Conservation (phyloP, 345 rosid genomes). For the Syzygium aqueum region DNA sequence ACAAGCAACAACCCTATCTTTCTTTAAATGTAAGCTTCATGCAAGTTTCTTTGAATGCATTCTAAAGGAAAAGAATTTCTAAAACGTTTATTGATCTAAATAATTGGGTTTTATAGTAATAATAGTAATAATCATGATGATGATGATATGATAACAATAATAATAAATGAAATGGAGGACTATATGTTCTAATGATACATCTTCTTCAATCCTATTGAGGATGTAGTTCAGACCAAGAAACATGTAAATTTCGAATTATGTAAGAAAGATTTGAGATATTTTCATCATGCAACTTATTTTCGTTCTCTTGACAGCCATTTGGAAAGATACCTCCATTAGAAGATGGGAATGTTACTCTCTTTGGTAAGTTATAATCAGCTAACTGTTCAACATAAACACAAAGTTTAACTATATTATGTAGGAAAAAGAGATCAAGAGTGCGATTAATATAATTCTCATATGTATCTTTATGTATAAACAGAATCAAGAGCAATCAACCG, state of each 20-base stretch:
- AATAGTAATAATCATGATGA: not conserved
- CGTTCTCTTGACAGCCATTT: constrained; percentile 24
- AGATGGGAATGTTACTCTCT: constrained; percentile 25
- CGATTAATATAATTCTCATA: too few relatives aligned
- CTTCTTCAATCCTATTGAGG: too few relatives aligned
- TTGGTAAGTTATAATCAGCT: constrained; percentile 15
- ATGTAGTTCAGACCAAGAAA: too few relatives aligned
- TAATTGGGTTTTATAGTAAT: not conserved
- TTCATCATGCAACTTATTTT: not conserved
- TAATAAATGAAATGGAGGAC: too few relatives aligned
- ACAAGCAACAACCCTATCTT: constrained; percentile 15
- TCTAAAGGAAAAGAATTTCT: not conserved
- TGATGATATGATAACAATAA: too few relatives aligned
- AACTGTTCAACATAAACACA: too few relatives aligned
- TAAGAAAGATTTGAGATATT: too few relatives aligned
- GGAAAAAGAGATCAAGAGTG: too few relatives aligned
- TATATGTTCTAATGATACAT: too few relatives aligned
- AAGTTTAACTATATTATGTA: too few relatives aligned
- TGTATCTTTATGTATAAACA: not conserved
- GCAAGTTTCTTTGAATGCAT: too few relatives aligned
- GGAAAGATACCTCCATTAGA: constrained; percentile 34
- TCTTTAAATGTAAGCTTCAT: constrained; percentile 16
- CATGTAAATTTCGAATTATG: too few relatives aligned
- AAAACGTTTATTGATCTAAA: not conserved
- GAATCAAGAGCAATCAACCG: constrained; percentile 36